Percentiles rank a stretch among this genome's conserved stretches.
phyloP scores from a whole-genome alignment of 2,329 filamentous ascomycete species.

The Sarocladium oryzae region DNA sequence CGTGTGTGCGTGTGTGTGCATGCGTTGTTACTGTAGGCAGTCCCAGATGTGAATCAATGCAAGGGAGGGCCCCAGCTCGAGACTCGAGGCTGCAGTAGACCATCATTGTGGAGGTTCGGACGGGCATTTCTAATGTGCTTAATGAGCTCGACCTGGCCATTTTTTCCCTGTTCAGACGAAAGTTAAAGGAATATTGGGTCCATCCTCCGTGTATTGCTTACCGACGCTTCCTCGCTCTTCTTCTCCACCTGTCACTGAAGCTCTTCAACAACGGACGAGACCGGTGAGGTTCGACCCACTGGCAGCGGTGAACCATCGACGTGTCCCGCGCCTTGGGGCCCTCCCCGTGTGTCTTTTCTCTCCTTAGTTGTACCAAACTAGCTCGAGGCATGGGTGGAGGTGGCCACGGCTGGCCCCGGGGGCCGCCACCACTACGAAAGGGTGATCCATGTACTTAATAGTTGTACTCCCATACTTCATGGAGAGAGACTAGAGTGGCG shows the following conservation, averaged over 20 bases:
- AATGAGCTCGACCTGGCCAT: too few species aligned
- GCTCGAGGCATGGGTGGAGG: neutral
- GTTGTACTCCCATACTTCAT: neutral
- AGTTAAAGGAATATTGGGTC: neutral
- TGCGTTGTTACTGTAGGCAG: neutral
- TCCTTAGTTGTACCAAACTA: neutral
- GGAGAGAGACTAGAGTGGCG: neutral
- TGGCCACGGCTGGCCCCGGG: conserved; percentile 3
- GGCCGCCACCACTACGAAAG: conserved; percentile 4
- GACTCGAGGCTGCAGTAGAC: conserved; percentile 4
- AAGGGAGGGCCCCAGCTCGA: conserved; percentile 2
- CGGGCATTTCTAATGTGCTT: neutral
- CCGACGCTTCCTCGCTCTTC: neutral
- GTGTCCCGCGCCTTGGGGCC: too few species aligned
- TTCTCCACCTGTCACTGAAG: neutral
- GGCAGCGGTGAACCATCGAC: neutral
- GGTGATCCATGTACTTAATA: neutral
- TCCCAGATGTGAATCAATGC: neutral
- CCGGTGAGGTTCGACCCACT: neutral
- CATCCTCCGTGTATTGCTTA: neutral
- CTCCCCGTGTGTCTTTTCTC: too few species aligned
- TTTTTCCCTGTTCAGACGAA: neutral
- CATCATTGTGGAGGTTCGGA: neutral
- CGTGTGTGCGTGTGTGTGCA: neutral
- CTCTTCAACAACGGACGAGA: conserved; percentile 2